Evolutionary conservation across 257 asterid genomes (phyloP).

Genomic region (Fraxinus quadrangulata): DNA sequence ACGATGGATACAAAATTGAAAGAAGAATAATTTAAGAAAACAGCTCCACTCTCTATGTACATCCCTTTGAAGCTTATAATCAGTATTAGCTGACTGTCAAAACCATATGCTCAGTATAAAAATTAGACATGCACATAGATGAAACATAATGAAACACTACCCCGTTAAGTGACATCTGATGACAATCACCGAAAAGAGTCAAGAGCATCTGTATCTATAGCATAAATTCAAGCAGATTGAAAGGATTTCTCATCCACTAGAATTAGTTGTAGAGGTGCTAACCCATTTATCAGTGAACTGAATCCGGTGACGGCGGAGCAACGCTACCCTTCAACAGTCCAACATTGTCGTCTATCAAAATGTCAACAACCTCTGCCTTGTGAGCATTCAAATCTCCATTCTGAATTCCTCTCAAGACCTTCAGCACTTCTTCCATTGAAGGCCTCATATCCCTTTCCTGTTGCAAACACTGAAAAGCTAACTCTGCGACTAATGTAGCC

Average conservation of each 20-base stretch:
- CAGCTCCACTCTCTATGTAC: constrained; percentile 37
- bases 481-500: constrained; percentile 61
- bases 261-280: constrained; percentile 45
- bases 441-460: constrained; percentile 82
- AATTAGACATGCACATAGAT: no score
- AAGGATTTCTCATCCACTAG: constrained; percentile 40
- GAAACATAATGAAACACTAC: constrained; percentile 19
- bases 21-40: constrained; percentile 2
- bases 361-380: constrained; percentile 59
- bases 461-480: constrained; percentile 88
- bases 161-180: constrained; percentile 3
- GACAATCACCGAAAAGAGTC: no score
- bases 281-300: constrained; percentile 39
- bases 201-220: neutral
- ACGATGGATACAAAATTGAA: neutral
- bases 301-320: constrained; percentile 51
- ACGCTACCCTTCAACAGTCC: constrained; percentile 34
- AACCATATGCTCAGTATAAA: no score
- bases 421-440: constrained; percentile 73
- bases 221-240: constrained; percentile 9
- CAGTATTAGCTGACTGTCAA: constrained; percentile 1
- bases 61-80: constrained; percentile 29
- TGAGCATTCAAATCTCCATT: constrained; percentile 51
- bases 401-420: constrained; percentile 51
- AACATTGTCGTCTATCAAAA: constrained; percentile 50